phyloP scores from a whole-genome alignment of 345 rosid genomes.

The Rhodomyrtus tomentosa region DNA sequence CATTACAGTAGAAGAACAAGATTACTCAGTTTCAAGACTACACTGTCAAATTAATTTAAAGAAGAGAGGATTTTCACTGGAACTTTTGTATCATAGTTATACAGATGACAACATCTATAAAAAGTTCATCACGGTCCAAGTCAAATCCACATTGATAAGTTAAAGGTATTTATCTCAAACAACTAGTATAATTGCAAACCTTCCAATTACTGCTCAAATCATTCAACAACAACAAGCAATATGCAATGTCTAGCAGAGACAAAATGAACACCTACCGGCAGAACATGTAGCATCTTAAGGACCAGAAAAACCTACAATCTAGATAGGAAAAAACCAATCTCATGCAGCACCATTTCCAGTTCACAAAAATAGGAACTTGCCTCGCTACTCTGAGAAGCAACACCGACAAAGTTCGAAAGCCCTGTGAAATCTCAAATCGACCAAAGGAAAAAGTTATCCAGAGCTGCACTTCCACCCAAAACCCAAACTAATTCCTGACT shows the following conservation, averaged over 20 bases:
- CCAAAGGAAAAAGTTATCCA: neutral
- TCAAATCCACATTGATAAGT: neutral
- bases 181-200: neutral
- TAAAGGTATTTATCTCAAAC: neutral
- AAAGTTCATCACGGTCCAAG: neutral
- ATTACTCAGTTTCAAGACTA: neutral
- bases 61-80: neutral
- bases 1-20: neutral
- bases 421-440: neutral
- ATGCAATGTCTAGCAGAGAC: neutral
- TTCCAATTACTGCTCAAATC: neutral
- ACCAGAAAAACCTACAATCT: neutral
- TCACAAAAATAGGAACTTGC: neutral
- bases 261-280: neutral
- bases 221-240: neutral
- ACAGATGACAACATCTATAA: neutral
- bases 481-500: neutral
- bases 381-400: neutral
- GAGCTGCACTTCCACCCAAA: neutral
- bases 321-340: neutral
- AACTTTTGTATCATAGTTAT: neutral
- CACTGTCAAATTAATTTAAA: neutral
- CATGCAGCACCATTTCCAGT: neutral
- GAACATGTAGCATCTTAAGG: neutral
- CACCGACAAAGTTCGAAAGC: neutral